Percentiles rank a stretch among this genome's conserved stretches.
Conservation (phyloP, 495 filamentous ascomycete species). For the Chaetomium cochliodes region DNA sequence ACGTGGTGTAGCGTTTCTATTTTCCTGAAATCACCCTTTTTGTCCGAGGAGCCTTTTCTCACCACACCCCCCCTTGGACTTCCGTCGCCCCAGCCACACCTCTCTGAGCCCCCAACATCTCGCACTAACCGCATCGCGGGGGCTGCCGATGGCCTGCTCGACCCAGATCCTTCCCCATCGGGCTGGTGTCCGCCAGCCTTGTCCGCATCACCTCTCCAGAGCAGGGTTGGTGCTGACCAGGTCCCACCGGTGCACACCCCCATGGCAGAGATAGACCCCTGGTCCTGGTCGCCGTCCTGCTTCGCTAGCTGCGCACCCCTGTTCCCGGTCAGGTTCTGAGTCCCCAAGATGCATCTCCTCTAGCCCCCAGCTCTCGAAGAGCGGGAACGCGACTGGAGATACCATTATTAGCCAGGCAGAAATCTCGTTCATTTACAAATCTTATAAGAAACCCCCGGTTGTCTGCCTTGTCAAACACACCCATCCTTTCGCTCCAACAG, state of each 20-base stretch:
- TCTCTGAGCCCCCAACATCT: slow-evolving; percentile 18
- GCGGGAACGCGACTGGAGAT: slow-evolving; percentile 22
- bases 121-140: slow-evolving; percentile 21
- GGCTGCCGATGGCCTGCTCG: slow-evolving; percentile 13
- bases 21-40: slow-evolving; percentile 31
- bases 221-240: slow-evolving; percentile 21
- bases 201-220: slow-evolving; percentile 15
- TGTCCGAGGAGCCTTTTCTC: slow-evolving; percentile 23
- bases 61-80: slow-evolving; percentile 13
- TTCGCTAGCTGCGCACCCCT: slow-evolving; percentile 25
- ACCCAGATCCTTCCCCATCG: slow-evolving; percentile 30
- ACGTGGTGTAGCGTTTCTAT: slow-evolving; percentile 33
- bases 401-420: slow-evolving; percentile 42
- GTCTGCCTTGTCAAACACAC: slow-evolving; percentile 33
- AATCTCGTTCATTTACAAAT: slow-evolving; percentile 29
- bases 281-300: slow-evolving; percentile 19
- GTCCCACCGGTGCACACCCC: slow-evolving; percentile 8
- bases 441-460: slow-evolving; percentile 36
- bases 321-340: slow-evolving; percentile 19
- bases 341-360: slow-evolving; percentile 32
- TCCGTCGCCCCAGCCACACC: slow-evolving; percentile 20
- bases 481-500: slow-evolving; percentile 28
- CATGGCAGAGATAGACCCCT: slow-evolving; percentile 11
- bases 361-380: slow-evolving; percentile 34
- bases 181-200: slow-evolving; percentile 30